These are phyloP conservation scores for Leavenworthia alabamica DNA, from an alignment of 345 rosid genomes.

Conservation along the genomic window DNA sequence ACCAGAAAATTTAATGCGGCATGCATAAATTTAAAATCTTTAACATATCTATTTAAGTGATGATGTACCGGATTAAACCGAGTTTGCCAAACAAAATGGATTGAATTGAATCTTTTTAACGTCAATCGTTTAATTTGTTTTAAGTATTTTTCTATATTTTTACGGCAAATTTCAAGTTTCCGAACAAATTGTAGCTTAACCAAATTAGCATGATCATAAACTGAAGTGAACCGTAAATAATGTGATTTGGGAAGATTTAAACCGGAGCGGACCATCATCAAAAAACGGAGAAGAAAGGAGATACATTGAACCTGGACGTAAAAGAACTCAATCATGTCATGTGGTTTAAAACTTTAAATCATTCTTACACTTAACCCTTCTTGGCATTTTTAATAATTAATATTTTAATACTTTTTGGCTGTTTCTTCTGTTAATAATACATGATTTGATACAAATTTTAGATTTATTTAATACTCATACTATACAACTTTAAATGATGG, in stretches of 20 bases:
- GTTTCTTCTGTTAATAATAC: background rate
- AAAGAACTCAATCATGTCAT: background rate
- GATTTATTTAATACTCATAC: too few relatives aligned
- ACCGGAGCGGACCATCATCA: background rate
- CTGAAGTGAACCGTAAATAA: background rate
- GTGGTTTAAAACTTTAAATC: background rate
- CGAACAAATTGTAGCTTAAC: background rate
- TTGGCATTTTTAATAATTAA: constrained; percentile 14
- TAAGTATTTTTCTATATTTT: background rate
- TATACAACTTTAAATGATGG: too few relatives aligned
- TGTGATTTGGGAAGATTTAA: background rate
- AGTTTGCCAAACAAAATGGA: background rate
- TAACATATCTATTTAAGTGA: background rate
- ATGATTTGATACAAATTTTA: background rate
- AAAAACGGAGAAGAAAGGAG: background rate
- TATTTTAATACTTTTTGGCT: background rate
- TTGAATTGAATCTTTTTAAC: background rate
- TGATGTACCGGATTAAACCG: background rate
- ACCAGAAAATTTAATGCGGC: background rate
- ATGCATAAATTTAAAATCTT: background rate
- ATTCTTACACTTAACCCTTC: background rate
- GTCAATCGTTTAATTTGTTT: background rate
- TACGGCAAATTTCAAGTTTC: background rate
- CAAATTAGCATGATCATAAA: background rate
- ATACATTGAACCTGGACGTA: constrained; percentile 26